Base-by-base conservation (phyloP, 148 eudicot species). In the Vaccinium vitisidaea region DNA sequence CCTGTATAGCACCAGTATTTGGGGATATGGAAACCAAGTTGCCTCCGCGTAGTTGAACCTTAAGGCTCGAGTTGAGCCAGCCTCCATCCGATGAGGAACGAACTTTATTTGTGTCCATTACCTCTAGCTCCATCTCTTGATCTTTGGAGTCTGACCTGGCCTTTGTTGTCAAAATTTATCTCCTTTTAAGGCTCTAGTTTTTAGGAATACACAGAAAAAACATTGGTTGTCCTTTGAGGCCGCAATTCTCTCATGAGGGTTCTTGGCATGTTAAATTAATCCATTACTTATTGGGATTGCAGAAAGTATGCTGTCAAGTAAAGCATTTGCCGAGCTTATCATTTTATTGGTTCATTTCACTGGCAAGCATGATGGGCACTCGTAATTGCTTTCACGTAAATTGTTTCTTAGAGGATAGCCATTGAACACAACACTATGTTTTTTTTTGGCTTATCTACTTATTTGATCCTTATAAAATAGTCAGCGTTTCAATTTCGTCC, bases 371-470 rank as follows among this genome's bases (percentile, higher is more conserved):
- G 83, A 67, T 48, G 8, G 23, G 65, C 7, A 59, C 9, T 5
- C 1, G 23, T 43, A 25, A 15, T 14, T 65, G 43, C 12, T 81
- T 27, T 46, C n/a, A 67, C 27, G 7, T 9, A 81, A 52, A 19
- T 27, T 39, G 30, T 82, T 27, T 82, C 21, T 61, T 43, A 63
- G 76, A 67, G 83, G 59, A 82, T 16, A 59, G 65, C 21, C 65
- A 19, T 59, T n/a, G 65, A 59, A 8, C 23, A 4, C 6, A 14
- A 59, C 23, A 19, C 10, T 59, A 15, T 1, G 19, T 59, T 59
- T 59, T 5, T 32, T 32, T 32, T 32, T 32, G 36, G 36, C 36
- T 32, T 43, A 43, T 43, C 46, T 43, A 43, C 46, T 4, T 43
- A 43, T 43, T 43, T 43, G 5, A 0, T 43, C 46, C 46, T 43